These are phyloP conservation scores for Tubosaeta brunneosetosa DNA, from an alignment of 768 basidiomycete species.

Conservation along the genomic window DNA sequence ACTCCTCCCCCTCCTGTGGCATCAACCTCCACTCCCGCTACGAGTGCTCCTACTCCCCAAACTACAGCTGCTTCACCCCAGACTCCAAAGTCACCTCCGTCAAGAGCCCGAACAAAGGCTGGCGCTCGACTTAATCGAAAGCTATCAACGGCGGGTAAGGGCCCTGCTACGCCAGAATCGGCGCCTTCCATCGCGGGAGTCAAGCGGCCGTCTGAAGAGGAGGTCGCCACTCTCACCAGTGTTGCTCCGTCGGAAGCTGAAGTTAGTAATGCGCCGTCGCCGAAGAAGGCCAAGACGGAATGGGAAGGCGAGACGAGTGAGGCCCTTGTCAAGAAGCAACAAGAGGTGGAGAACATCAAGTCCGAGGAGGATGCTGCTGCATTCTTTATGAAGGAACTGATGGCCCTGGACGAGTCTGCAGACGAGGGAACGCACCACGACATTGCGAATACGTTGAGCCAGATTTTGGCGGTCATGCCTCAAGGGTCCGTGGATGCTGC, in stretches of 20 bases:
- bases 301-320: conserved; percentile 62
- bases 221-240: conserved; percentile 21
- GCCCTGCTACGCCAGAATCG: conserved; percentile 34
- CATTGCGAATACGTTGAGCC: conserved; percentile 57
- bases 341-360: conserved; percentile 46
- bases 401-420: conserved; percentile 43
- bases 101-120: conserved; percentile 45
- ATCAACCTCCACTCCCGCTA: conserved; percentile 48
- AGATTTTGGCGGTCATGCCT: conserved; percentile 57
- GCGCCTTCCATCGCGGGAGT: conserved; percentile 28
- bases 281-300: conserved; percentile 68
- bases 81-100: conserved; percentile 67
- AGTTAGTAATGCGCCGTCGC: conserved; percentile 52
- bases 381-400: conserved; percentile 62
- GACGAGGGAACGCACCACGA: conserved; percentile 40
- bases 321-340: conserved; percentile 37
- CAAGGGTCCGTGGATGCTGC: conserved; percentile 35
- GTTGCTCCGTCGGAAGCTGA: conserved; percentile 31
- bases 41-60: conserved; percentile 38
- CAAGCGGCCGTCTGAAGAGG: conserved; percentile 36
- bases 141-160: conserved; percentile 28
- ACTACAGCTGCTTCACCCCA: conserved; percentile 52
- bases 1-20: conserved; percentile 45
- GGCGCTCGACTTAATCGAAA: conserved; percentile 34
- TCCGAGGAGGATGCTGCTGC: conserved; percentile 61